Percentiles rank a stretch among this genome's conserved stretches.
Conservation (phyloP, 1,284 basidiomycete genomes). For the Ustilago lituana region DNA sequence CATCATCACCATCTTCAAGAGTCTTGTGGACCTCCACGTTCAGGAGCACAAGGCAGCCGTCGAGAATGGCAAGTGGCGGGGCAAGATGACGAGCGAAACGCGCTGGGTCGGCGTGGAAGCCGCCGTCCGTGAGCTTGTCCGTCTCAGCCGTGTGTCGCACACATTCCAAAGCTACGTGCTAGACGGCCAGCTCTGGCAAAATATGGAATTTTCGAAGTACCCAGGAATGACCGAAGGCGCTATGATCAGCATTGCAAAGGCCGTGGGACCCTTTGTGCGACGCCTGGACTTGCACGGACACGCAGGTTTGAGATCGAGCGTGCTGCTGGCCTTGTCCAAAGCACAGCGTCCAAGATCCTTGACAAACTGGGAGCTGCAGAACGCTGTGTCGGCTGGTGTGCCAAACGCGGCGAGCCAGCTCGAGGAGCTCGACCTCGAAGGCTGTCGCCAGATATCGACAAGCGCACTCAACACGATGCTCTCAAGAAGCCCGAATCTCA, state of each 20-base stretch:
- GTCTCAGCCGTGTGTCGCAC: constrained; percentile 77
- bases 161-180: constrained; percentile 80
- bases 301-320: constrained; percentile 69
- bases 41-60: constrained; percentile 20
- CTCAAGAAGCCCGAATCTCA: constrained; percentile 75
- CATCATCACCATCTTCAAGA: constrained; percentile 28
- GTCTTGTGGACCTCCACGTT: constrained; percentile 30
- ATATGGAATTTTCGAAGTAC: constrained; percentile 71
- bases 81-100: constrained; percentile 24
- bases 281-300: constrained; percentile 77
- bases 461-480: constrained; percentile 78
- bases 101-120: constrained; percentile 34
- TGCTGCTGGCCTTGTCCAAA: constrained; percentile 28
- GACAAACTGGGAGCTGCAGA: not conserved
- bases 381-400: not conserved
- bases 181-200: constrained; percentile 86
- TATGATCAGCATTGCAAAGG: constrained; percentile 34
- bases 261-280: constrained; percentile 74
- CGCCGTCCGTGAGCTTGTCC: constrained; percentile 38
- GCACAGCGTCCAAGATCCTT: constrained; percentile 25
- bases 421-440: constrained; percentile 76
- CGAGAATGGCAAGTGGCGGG: constrained; percentile 27
- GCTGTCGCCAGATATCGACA: constrained; percentile 76
- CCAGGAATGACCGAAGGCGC: constrained; percentile 37
- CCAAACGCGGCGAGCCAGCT: constrained; percentile 48